Percentiles rank a stretch among this genome's conserved stretches.
Evolutionary conservation across 140 eudicot species (phyloP).

Genomic region (Senecio squalidus): DNA sequence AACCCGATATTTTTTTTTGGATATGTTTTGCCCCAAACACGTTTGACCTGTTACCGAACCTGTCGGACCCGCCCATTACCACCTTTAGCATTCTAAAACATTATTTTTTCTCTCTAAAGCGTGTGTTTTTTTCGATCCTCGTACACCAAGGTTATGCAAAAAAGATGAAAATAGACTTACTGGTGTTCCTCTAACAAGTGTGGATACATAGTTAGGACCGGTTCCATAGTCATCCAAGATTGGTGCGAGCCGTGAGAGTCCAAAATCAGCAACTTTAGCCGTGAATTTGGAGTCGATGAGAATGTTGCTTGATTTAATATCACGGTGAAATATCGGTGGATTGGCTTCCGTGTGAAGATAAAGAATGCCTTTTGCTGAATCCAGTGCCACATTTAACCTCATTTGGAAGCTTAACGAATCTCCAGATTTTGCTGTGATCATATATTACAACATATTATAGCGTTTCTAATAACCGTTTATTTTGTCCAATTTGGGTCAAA

Average conservation of each 20-base stretch:
- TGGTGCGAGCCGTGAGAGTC: conserved; percentile 79
- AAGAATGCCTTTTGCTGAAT: conserved; percentile 68
- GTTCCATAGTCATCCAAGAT: conserved; percentile 43
- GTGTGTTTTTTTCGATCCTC: neutral
- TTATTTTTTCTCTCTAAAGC: neutral
- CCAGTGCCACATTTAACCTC: conserved; percentile 57
- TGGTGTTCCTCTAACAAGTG: conserved; percentile 80
- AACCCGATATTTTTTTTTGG: too few relatives aligned
- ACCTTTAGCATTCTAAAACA: too few relatives aligned
- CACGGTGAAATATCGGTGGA: conserved; percentile 75
- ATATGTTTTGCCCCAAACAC: too few relatives aligned
- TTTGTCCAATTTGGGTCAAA: too few relatives aligned
- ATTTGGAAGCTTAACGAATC: conserved; percentile 41
- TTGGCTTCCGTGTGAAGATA: conserved; percentile 74
- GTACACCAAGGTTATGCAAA: neutral
- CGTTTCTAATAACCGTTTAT: too few relatives aligned
- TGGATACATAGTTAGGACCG: conserved; percentile 59
- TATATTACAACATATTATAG: too few relatives aligned
- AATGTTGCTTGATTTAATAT: conserved; percentile 72
- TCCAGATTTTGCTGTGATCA: conserved; percentile 45
- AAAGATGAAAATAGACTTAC: conserved; percentile 34
- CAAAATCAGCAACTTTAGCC: conserved; percentile 84
- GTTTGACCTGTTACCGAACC: neutral
- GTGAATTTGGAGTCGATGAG: conserved; percentile 56
- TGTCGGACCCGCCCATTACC: neutral